A percentile compares a stretch with the other conserved stretches of the same genome.
These are phyloP conservation scores for Coriaria nepalensis DNA, from an alignment of 306 rosid genomes.

Conservation along the genomic window DNA sequence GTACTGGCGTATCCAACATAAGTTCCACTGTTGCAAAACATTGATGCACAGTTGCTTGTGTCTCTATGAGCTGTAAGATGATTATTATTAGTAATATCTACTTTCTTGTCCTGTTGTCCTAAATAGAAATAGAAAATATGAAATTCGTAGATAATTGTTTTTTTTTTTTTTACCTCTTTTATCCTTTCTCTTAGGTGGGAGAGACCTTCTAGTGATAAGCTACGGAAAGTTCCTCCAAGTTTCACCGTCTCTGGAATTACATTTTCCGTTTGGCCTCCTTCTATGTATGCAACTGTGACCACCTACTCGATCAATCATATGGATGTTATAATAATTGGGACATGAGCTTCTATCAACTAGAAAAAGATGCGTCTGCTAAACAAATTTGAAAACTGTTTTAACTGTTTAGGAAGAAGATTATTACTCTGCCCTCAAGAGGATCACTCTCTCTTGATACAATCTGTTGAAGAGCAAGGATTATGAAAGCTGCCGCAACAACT, in stretches of 20 bases:
- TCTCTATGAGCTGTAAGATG: slow-evolving; percentile 22
- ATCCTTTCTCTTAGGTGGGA: slow-evolving; percentile 21
- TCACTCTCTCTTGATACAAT: slow-evolving; percentile 28
- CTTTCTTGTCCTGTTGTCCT: too few species aligned
- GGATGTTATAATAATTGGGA: neutral
- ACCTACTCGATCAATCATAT: slow-evolving; percentile 17
- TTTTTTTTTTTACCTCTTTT: slow-evolving; percentile 20
- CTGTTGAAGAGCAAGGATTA: slow-evolving; percentile 30
- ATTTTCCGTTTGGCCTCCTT: slow-evolving; percentile 23
- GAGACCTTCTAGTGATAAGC: slow-evolving; percentile 22
- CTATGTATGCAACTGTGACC: slow-evolving; percentile 22
- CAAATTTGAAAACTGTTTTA: too few species aligned
- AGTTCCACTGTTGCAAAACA: slow-evolving; percentile 33
- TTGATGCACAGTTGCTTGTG: slow-evolving; percentile 24
- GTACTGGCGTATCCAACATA: slow-evolving; percentile 34
- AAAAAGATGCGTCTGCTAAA: too few species aligned
- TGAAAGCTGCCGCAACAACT: slow-evolving; percentile 25
- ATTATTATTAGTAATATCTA: too few species aligned
- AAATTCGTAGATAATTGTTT: neutral
- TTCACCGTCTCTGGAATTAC: slow-evolving; percentile 22
- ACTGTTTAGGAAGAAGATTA: neutral
- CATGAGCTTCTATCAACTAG: too few species aligned
- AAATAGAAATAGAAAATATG: too few species aligned
- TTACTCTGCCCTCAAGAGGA: slow-evolving; percentile 31
- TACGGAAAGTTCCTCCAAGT: slow-evolving; percentile 26